A percentile compares a stretch with the other conserved stretches of the same genome.
These are phyloP conservation scores for Forsythia viridissima DNA, from an alignment of 257 asterid species.

Conservation along the genomic window DNA sequence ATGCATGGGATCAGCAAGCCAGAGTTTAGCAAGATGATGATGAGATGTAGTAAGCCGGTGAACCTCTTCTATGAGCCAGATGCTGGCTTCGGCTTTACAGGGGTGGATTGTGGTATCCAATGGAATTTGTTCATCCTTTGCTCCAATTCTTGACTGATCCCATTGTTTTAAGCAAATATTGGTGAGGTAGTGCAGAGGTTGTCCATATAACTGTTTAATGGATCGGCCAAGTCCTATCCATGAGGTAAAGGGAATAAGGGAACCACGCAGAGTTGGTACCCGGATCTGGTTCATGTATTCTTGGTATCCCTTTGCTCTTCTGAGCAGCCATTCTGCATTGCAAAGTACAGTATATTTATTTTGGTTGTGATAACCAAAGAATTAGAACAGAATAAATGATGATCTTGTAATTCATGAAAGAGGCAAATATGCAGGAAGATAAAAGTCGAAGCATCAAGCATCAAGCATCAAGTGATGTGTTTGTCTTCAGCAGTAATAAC, in stretches of 20 bases:
- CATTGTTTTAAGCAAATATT: conserved; percentile 51
- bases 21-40: conserved; percentile 47
- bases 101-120: conserved; percentile 58
- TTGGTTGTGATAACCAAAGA: not conserved
- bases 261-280: conserved; percentile 48
- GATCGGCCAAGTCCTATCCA: conserved; percentile 75
- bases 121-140: conserved; percentile 39
- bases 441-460: not conserved
- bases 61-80: conserved; percentile 75
- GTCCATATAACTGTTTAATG: conserved; percentile 55
- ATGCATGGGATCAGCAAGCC: conserved; percentile 48
- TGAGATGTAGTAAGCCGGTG: conserved; percentile 57
- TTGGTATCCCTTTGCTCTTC: conserved; percentile 48
- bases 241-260: conserved; percentile 57
- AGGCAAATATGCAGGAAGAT: not conserved
- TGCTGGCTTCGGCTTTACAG: conserved; percentile 58
- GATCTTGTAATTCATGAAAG: not conserved
- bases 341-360: not conserved
- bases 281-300: conserved; percentile 61
- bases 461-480: not conserved
- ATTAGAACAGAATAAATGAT: conserved; percentile 5
- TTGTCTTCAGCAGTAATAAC: not conserved
- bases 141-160: conserved; percentile 54
- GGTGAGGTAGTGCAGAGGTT: conserved; percentile 86
- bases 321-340: conserved; percentile 48